Evolutionary conservation across 345 rosid genomes (phyloP).

Genomic region (Sonneratia caseolaris): DNA sequence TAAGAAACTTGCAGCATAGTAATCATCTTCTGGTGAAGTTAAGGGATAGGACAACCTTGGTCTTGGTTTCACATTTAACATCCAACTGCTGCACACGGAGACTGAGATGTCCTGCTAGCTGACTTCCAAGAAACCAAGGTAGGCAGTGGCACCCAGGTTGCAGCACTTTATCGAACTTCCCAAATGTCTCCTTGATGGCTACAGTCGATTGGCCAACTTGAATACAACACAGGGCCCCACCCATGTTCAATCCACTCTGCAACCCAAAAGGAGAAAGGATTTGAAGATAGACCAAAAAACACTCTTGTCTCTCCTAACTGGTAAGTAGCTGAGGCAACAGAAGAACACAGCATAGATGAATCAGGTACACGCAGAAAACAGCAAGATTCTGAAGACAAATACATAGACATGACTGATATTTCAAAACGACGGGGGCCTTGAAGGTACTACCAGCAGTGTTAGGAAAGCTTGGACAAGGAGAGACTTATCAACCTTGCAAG

Average conservation of each 20-base stretch:
- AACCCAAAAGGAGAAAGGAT: not conserved
- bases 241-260: conserved; percentile 21
- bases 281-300: not conserved
- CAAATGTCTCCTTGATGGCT: conserved; percentile 30
- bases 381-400: not conserved
- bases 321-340: not conserved
- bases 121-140: conserved; percentile 34
- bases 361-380: not conserved
- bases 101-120: conserved; percentile 27
- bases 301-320: not conserved
- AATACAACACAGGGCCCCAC: conserved; percentile 20
- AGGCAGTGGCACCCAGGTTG: conserved; percentile 36
- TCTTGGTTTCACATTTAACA: conserved; percentile 37
- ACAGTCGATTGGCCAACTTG: conserved; percentile 34
- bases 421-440: not conserved
- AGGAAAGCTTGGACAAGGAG: not conserved
- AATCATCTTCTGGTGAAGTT: not conserved
- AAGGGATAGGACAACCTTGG: conserved; percentile 15
- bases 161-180: conserved; percentile 29
- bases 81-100: conserved; percentile 37
- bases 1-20: not conserved
- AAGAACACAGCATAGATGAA: too few species aligned
- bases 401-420: not conserved
- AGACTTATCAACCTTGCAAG: not conserved
- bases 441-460: not conserved